phyloP scores from a whole-genome alignment of 1,284 basidiomycete genomes.

The Ceratobasidium sp. region DNA sequence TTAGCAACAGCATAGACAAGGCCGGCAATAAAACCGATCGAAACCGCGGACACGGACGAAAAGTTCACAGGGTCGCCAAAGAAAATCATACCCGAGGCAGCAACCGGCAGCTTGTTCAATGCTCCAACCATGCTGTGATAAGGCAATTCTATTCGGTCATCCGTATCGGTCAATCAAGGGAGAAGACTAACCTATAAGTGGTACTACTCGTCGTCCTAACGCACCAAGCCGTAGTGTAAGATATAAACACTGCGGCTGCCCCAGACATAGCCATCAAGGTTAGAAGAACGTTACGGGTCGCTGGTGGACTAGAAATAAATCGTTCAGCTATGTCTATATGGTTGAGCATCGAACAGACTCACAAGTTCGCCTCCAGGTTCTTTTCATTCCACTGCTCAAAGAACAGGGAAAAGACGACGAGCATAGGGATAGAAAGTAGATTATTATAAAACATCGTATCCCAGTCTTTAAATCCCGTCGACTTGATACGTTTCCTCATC shows the following conservation, averaged over 20 bases:
- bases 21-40: conserved; percentile 92
- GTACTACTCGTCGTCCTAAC: conserved; percentile 96
- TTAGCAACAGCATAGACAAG: conserved; percentile 91
- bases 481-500: conserved; percentile 98
- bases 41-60: conserved; percentile 90
- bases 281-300: conserved; percentile 84
- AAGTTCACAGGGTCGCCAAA: conserved; percentile 91
- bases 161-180: conserved; percentile 12
- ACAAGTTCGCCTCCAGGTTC: conserved; percentile 91
- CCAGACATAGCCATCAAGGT: conserved; percentile 95
- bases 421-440: conserved; percentile 91
- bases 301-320: conserved; percentile 75
- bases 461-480: conserved; percentile 99
- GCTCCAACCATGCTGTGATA: conserved; percentile 95
- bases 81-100: conserved; percentile 95
- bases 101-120: conserved; percentile 97
- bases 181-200: conserved; percentile 82
- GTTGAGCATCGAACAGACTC: conserved; percentile 55
- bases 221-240: conserved; percentile 99
- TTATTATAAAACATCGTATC: conserved; percentile 99
- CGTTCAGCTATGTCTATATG: neutral
- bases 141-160: conserved; percentile 21
- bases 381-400: conserved; percentile 92
- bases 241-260: conserved; percentile 96
- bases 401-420: conserved; percentile 85